A percentile compares a stretch with the other conserved stretches of the same genome.
Evolutionary conservation across 768 basidiomycete genomes (phyloP).

Genomic region (Lepiota subincarnata): DNA sequence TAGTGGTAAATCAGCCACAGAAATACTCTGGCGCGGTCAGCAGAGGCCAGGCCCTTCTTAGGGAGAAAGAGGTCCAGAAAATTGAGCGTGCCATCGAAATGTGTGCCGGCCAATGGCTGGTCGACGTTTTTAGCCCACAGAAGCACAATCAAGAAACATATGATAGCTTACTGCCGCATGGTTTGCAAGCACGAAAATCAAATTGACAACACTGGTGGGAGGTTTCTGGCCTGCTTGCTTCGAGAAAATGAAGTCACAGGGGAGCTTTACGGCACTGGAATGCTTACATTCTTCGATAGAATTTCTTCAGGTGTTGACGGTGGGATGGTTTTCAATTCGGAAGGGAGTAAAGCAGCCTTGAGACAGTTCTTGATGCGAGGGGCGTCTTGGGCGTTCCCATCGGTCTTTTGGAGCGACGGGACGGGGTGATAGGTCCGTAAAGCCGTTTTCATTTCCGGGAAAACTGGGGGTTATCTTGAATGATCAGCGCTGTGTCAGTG

Average conservation of each 20-base stretch:
- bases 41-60: slow-evolving; percentile 59
- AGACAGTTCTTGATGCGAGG: slow-evolving; percentile 89
- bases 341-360: slow-evolving; percentile 72
- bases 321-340: slow-evolving; percentile 59
- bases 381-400: slow-evolving; percentile 85
- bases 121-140: slow-evolving; percentile 5
- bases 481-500: slow-evolving; percentile 19
- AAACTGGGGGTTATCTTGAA: slow-evolving; percentile 49
- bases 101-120: slow-evolving; percentile 57
- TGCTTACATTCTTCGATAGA: slow-evolving; percentile 57
- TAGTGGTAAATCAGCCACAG: slow-evolving; percentile 84
- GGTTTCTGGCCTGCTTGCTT: slow-evolving; percentile 62
- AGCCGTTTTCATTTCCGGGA: slow-evolving; percentile 91
- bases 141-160: neutral
- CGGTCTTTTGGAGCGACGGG: slow-evolving; percentile 85
- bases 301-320: slow-evolving; percentile 78
- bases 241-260: slow-evolving; percentile 4
- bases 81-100: slow-evolving; percentile 72
- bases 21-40: slow-evolving; percentile 72
- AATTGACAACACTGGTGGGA: slow-evolving; percentile 82
- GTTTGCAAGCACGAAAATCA: slow-evolving; percentile 79
- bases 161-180: slow-evolving; percentile 61
- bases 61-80: slow-evolving; percentile 86
- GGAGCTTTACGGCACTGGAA: slow-evolving; percentile 9
- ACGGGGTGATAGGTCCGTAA: slow-evolving; percentile 87